Conservation (phyloP, 768 basidiomycete genomes). For the Psilocybe cubensis region DNA sequence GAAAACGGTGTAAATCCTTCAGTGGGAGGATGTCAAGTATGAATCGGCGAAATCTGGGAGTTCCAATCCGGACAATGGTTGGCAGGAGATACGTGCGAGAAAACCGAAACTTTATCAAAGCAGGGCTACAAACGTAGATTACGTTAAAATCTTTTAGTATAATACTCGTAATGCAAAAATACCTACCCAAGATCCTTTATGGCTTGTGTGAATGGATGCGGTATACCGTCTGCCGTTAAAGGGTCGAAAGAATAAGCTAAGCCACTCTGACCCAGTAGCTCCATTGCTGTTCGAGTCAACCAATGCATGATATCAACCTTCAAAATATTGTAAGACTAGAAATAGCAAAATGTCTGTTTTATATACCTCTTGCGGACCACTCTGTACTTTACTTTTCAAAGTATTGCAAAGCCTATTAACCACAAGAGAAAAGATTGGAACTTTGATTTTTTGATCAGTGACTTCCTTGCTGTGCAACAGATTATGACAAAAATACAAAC, state of each 20-base stretch:
- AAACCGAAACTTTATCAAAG: slow-evolving; percentile 2
- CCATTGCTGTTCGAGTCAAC: slow-evolving; percentile 49
- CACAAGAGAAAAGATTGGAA: slow-evolving; percentile 36
- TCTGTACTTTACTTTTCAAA: slow-evolving; percentile 22
- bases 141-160: not conserved
- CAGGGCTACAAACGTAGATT: not conserved
- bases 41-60: slow-evolving; percentile 32
- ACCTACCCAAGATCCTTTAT: slow-evolving; percentile 33
- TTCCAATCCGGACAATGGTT: slow-evolving; percentile 24
- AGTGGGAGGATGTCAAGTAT: slow-evolving; percentile 36
- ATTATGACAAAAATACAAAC: slow-evolving; percentile 13
- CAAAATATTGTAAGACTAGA: slow-evolving; percentile 15
- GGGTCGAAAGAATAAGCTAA: slow-evolving; percentile 46
- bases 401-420: slow-evolving; percentile 31
- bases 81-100: slow-evolving; percentile 15
- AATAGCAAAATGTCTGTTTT: not conserved
- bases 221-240: slow-evolving; percentile 30
- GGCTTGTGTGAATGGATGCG: slow-evolving; percentile 33
- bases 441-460: slow-evolving; percentile 13
- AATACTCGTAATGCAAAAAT: slow-evolving; percentile 1
- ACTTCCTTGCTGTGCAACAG: not conserved
- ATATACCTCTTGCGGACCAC: slow-evolving; percentile 36
- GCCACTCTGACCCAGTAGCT: slow-evolving; percentile 51
- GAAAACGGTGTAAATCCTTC: slow-evolving; percentile 29
- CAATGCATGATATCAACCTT: slow-evolving; percentile 38